A percentile compares a stretch with the other conserved stretches of the same genome.
Evolutionary conservation across 352 stramenopile genomes (phyloP).

Genomic region (Globisporangium cylindrosporum): DNA sequence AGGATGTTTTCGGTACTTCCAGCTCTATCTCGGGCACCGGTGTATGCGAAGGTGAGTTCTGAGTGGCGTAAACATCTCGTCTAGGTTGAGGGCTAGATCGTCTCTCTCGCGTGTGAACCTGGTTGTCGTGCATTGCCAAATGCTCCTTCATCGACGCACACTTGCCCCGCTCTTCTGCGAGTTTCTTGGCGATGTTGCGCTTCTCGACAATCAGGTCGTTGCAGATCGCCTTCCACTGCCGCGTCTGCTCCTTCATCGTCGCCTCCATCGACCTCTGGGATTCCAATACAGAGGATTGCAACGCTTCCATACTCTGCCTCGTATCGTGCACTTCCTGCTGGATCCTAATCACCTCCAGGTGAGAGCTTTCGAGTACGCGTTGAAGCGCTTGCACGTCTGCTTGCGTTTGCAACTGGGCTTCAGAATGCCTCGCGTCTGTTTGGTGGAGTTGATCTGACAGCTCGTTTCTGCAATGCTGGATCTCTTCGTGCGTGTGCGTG

Average conservation of each 20-base stretch:
- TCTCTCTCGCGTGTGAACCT: background rate
- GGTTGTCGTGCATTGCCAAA: conserved; percentile 22
- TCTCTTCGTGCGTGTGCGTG: conserved; percentile 32
- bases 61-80: background rate
- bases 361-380: conserved; percentile 23
- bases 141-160: conserved; percentile 42
- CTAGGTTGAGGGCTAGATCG: background rate
- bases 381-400: conserved; percentile 21
- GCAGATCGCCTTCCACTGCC: conserved; percentile 46
- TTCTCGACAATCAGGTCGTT: conserved; percentile 44
- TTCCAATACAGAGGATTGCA: conserved; percentile 26
- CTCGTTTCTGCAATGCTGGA: conserved; percentile 19
- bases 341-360: conserved; percentile 21
- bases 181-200: conserved; percentile 35
- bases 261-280: conserved; percentile 31
- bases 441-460: conserved; percentile 23
- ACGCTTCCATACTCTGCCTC: conserved; percentile 19
- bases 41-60: background rate
- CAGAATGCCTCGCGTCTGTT: conserved; percentile 16
- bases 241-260: conserved; percentile 32
- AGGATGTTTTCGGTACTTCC: background rate
- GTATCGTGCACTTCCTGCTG: conserved; percentile 29
- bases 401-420: conserved; percentile 17
- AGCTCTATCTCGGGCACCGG: background rate
- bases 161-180: conserved; percentile 43